phyloP scores from a whole-genome alignment of 805 yeast genomes.

The Yarrowia keelungensis region DNA sequence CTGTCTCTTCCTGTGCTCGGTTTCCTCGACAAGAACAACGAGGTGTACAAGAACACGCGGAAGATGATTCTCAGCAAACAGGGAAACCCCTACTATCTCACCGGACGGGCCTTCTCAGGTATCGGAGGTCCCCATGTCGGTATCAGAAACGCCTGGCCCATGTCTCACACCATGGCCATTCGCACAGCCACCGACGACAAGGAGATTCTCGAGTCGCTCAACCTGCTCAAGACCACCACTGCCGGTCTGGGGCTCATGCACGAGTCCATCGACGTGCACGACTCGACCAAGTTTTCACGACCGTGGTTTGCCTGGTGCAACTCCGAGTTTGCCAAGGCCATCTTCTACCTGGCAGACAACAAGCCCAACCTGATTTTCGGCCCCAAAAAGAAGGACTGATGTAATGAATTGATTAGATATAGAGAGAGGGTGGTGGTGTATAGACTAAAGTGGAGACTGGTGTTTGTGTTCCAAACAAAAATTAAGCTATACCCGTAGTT shows the following conservation, averaged over 20 bases:
- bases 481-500: no score
- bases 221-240: slow-evolving; percentile 64
- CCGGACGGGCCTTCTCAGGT: slow-evolving; percentile 71
- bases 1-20: slow-evolving; percentile 84
- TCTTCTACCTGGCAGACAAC: slow-evolving; percentile 73
- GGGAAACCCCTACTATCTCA: slow-evolving; percentile 80
- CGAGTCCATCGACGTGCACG: slow-evolving; percentile 72
- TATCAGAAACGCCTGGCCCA: slow-evolving; percentile 84
- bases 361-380: slow-evolving; percentile 74
- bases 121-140: slow-evolving; percentile 95
- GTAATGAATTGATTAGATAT: not conserved
- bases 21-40: slow-evolving; percentile 58
- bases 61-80: slow-evolving; percentile 69
- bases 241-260: slow-evolving; percentile 83
- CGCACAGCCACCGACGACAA: slow-evolving; percentile 75
- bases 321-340: slow-evolving; percentile 87
- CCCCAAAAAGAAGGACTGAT: not conserved
- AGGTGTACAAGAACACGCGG: slow-evolving; percentile 77
- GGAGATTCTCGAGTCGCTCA: slow-evolving; percentile 63
- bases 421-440: no score
- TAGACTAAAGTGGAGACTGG: no score
- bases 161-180: slow-evolving; percentile 77
- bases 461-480: no score
- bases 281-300: slow-evolving; percentile 62
- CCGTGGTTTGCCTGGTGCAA: slow-evolving; percentile 97